These are phyloP conservation scores for Pseudogymnoascus destructans DNA, from an alignment of 2,329 filamentous ascomycete genomes.

Conservation along the genomic window DNA sequence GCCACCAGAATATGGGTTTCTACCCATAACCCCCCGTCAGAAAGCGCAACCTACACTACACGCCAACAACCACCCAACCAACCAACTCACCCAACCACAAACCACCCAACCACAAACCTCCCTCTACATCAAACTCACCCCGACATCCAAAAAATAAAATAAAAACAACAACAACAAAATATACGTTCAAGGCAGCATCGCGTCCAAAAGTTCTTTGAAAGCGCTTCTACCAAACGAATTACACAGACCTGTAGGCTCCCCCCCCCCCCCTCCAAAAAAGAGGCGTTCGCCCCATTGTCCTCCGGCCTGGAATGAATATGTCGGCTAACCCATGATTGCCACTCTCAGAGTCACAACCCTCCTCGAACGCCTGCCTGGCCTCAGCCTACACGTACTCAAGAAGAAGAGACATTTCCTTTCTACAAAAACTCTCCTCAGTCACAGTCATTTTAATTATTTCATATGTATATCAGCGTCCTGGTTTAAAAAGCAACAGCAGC, in stretches of 20 bases:
- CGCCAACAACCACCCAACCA: neutral
- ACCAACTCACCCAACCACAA: neutral
- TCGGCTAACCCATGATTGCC: slow-evolving; percentile 1
- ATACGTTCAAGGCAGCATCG: neutral
- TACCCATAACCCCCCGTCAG: neutral
- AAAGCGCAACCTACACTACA: neutral
- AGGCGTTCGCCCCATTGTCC: neutral
- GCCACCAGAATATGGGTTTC: neutral
- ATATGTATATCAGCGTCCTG: slow-evolving; percentile 4
- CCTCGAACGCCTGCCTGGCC: neutral
- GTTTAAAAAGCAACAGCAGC: neutral
- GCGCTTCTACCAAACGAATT: neutral
- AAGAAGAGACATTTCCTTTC: slow-evolving; percentile 1
- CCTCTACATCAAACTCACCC: neutral
- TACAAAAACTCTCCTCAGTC: slow-evolving; percentile 4
- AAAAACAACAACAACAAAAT: neutral
- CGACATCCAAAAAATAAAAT: neutral
- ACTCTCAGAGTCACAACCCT: neutral
- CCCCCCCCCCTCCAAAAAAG: neutral
- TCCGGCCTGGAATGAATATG: neutral
- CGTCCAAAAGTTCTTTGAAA: neutral
- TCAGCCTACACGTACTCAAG: slow-evolving; percentile 2
- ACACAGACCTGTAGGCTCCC: neutral
- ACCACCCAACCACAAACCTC: neutral
- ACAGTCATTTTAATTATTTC: neutral